These are phyloP conservation scores for Aspergillus intermedius DNA, from an alignment of 2,329 filamentous ascomycete species.

Conservation along the genomic window DNA sequence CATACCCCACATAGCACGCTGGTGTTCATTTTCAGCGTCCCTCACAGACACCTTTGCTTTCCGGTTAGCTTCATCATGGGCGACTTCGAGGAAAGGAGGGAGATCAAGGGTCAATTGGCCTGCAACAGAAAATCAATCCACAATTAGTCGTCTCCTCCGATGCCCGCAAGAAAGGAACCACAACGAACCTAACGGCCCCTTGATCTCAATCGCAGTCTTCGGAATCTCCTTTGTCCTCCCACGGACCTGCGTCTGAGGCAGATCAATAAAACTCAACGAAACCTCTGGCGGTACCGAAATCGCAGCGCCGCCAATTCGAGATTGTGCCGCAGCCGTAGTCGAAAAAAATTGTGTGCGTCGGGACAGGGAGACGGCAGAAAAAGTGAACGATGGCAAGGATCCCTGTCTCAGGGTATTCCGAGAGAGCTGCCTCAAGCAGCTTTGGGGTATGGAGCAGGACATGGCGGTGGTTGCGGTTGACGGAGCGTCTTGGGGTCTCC, in stretches of 20 bases:
- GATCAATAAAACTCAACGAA: conserved; percentile 60
- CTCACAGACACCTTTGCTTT: conserved; percentile 64
- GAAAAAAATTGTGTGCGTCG: conserved; percentile 58
- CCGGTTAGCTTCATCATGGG: conserved; percentile 57
- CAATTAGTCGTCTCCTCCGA: background rate
- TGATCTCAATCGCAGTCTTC: conserved; percentile 62
- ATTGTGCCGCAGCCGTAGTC: conserved; percentile 58
- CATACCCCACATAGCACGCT: conserved; percentile 94
- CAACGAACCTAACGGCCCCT: conserved; percentile 66
- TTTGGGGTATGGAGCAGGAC: conserved; percentile 59
- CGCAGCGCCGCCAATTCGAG: conserved; percentile 78
- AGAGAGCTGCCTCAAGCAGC: conserved; percentile 53
- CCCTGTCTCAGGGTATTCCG: conserved; percentile 41
- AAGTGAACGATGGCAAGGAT: conserved; percentile 64
- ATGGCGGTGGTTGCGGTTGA: conserved; percentile 40
- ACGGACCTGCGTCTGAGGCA: conserved; percentile 53
- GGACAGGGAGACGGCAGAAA: conserved; percentile 58
- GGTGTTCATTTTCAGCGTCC: conserved; percentile 62
- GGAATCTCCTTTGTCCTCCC: conserved; percentile 57
- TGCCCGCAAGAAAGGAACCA: conserved; percentile 13
- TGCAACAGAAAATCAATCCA: conserved; percentile 24
- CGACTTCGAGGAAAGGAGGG: conserved; percentile 69
- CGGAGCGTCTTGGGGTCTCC: conserved; percentile 17
- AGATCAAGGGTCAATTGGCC: conserved; percentile 71
- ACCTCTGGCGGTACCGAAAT: conserved; percentile 80